phyloP scores from a whole-genome alignment of 805 yeast species.

The Kluyveromyces siamensis region DNA sequence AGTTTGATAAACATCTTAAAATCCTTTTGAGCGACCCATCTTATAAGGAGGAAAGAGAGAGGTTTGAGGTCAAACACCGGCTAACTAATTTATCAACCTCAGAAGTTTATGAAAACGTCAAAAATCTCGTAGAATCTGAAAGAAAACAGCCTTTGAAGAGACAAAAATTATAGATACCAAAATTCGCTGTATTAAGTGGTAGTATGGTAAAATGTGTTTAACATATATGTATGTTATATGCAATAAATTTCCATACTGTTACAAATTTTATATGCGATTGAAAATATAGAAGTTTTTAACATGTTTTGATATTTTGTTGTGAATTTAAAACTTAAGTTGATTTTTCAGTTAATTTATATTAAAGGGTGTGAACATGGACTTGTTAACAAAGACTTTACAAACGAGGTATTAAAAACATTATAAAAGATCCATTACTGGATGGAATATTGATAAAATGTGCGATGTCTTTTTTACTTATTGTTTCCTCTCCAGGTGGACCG shows the following conservation, averaged over 20 bases:
- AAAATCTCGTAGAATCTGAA: constrained; percentile 25
- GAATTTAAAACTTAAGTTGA: background rate
- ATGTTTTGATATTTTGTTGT: background rate
- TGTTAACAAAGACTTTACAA: no score
- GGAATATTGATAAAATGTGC: no score
- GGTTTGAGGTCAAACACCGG: constrained; percentile 49
- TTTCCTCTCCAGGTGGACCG: no score
- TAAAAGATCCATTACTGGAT: no score
- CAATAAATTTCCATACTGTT: no score
- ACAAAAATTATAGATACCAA: constrained; percentile 3
- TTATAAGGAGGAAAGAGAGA: constrained; percentile 56
- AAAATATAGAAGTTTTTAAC: background rate
- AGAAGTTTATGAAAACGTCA: constrained; percentile 56
- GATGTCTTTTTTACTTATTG: no score
- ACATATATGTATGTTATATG: no score
- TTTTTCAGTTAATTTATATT: background rate
- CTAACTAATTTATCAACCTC: constrained; percentile 41
- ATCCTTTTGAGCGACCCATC: constrained; percentile 68
- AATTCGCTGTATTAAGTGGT: background rate
- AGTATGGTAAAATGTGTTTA: no score
- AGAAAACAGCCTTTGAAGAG: background rate
- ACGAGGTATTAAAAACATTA: no score
- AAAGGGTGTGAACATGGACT: no score
- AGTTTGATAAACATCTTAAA: constrained; percentile 64
- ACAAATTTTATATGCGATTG: background rate